These are phyloP conservation scores for Calophaca sinica DNA, from an alignment of 306 rosid genomes.

Conservation along the genomic window DNA sequence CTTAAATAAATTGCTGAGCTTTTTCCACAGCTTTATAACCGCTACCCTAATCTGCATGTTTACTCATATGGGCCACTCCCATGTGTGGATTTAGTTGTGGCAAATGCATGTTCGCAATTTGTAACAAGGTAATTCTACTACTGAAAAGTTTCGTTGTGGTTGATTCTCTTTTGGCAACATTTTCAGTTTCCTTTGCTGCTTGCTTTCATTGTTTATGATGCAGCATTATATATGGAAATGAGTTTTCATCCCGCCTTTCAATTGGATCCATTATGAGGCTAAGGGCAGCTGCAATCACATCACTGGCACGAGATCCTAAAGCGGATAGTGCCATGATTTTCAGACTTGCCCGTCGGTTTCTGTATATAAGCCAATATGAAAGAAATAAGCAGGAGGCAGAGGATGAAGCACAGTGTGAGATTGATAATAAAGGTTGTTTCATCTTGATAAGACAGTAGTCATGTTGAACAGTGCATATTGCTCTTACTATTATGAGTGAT, in stretches of 20 bases:
- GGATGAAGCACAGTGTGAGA: constrained; percentile 57
- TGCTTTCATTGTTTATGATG: constrained; percentile 49
- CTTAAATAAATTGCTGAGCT: constrained; percentile 39
- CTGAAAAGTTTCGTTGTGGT: constrained; percentile 25
- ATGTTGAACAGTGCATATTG: constrained; percentile 39
- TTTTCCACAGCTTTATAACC: constrained; percentile 66
- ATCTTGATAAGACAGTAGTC: constrained; percentile 18
- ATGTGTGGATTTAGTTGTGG: constrained; percentile 82
- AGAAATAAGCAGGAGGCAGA: constrained; percentile 49
- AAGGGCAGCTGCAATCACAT: constrained; percentile 84
- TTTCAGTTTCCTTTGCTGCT: constrained; percentile 32
- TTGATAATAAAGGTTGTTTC: constrained; percentile 55
- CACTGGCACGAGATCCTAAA: constrained; percentile 73
- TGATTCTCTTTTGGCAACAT: constrained; percentile 19
- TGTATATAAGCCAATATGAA: constrained; percentile 54
- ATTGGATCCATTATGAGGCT: constrained; percentile 82
- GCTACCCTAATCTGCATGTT: constrained; percentile 79
- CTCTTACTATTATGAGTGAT: constrained; percentile 32
- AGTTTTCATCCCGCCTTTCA: constrained; percentile 86
- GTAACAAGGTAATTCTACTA: constrained; percentile 72
- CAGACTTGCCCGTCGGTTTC: constrained; percentile 71
- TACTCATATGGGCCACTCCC: constrained; percentile 95
- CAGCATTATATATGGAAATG: constrained; percentile 83
- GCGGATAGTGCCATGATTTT: constrained; percentile 66
- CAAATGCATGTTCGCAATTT: constrained; percentile 81